Evolutionary conservation across 306 rosid genomes (phyloP), one percentile per base, ranked within the genome.

Genomic region (Begonia peltatifolia): DNA sequence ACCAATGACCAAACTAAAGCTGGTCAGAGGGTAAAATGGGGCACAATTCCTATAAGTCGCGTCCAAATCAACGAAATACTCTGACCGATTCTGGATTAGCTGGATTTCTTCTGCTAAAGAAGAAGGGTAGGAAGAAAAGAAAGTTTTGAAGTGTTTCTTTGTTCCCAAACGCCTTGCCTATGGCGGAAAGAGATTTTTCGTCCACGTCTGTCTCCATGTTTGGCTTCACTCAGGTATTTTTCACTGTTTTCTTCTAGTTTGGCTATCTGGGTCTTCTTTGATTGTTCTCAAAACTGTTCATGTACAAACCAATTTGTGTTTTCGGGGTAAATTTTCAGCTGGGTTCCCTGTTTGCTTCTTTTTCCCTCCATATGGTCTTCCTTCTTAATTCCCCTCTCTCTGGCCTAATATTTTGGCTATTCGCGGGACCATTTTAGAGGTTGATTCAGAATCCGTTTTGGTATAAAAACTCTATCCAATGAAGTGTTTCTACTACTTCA

Each of bases 401-500:
- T 55, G 15, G 18, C 38, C 20, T 16, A 9, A 12, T 6, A 13
- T 46, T 9, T 44, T 41, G 1, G 23, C 22, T 57, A 11, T 17
- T 43, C 8, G 38, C 8, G 8, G 6, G 38, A 30, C 3, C 38
- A 30, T 30, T 30, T 30, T 30, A 5, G 6, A 30, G 0, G 23
- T 20, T 5, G 38, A 30, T 30, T 30, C 9, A 30, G 38, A 20
- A 2, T 20, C 23, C 23, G 23, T 20, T 20, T 20, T 55, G 44
- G 53, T 23, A 41, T 5, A 50, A 59, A 10, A 49, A 49, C 50
- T 68, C 47, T 47, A 35, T 49, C 56, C 53, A 61, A 87, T 87
- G 96, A 83, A 76, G 74, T 87, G 96, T 58, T 80, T 87, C 71
- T 66, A 42, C 73, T 74, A 78, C 57, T 78, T 83, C 59, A 80